Evolutionary conservation across 257 asterid species (phyloP), one percentile per base, ranked within the genome.

Genomic region (Linaria vulgaris): DNA sequence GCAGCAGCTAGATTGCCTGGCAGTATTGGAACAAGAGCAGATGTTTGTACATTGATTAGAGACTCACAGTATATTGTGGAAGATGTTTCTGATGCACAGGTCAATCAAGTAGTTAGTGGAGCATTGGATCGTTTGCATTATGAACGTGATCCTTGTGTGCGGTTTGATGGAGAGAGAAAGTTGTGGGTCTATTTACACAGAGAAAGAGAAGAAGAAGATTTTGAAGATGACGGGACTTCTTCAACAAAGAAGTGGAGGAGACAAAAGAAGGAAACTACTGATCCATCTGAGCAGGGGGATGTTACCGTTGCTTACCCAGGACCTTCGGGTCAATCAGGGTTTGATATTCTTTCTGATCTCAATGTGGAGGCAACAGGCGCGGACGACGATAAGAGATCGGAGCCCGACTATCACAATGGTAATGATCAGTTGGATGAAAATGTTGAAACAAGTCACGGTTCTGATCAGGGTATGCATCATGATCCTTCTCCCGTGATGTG

Each of bases 1-100:
- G 99, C 99, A 10, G 99, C 99, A 41, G 85, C 99, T 16, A 80
- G 99, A 77, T 83, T 94, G 84, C 99, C 99, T 24, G 99, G 99
- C 66, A 87, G 89, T 79, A 94, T 91, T 61, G 99, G 99, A 69
- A 94, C 99, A 19, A 74, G 99, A 54, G 99, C 99, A 6, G 99
- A 94, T 70, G 99, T 94, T 23, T 94, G 96, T 62, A 85, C 96
- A 27, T 76, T 94, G 80, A 88, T 94, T 53, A 81, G 97, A 82
- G 99, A 94, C 70, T 94, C 99, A 1, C 99, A 94, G 75, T 94
- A 88, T 49, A 78, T 90, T 41, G 97, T 88, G 70, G 97, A 90
- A 63, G 95, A 86, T 46, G 99, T 94, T 19, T 81, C 95, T 59
- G 99, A 90, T 77, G 81, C 96, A 24, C 99, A 90, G 78, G 95